Conservation (phyloP, 495 filamentous ascomycete genomes). For the Podospora anserina region DNA sequence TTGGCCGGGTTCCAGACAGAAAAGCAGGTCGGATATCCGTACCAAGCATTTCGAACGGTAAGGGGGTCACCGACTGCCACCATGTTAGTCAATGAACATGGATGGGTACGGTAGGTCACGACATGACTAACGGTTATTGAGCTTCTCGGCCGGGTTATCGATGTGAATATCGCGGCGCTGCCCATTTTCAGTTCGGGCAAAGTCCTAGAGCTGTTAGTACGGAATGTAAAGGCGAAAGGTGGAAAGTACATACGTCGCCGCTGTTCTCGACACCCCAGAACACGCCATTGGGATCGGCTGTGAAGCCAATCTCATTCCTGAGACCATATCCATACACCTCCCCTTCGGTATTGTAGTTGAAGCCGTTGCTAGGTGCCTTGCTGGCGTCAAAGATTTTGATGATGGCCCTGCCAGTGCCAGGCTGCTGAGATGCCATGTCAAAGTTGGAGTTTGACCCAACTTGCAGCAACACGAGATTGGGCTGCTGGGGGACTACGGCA, state of each 20-base stretch:
- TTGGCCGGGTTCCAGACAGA: slow-evolving; percentile 55
- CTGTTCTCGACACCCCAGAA: slow-evolving; percentile 70
- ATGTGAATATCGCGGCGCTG: slow-evolving; percentile 56
- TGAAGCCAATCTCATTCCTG: slow-evolving; percentile 65
- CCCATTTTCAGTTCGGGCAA: slow-evolving; percentile 38
- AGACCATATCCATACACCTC: slow-evolving; percentile 62
- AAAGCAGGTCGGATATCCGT: slow-evolving; percentile 70
- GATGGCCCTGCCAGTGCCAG: slow-evolving; percentile 54
- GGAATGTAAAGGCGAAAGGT: slow-evolving; percentile 12
- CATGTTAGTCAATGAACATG: not conserved
- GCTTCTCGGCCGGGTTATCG: slow-evolving; percentile 68
- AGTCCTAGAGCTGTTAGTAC: slow-evolving; percentile 26
- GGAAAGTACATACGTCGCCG: slow-evolving; percentile 52
- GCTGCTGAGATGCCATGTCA: slow-evolving; percentile 46
- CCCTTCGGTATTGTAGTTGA: slow-evolving; percentile 54
- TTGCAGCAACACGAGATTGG: slow-evolving; percentile 53
- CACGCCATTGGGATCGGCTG: slow-evolving; percentile 56
- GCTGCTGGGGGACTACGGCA: slow-evolving; percentile 51
- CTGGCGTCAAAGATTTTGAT: slow-evolving; percentile 61
- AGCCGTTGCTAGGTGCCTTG: slow-evolving; percentile 37
- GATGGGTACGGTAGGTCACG: not conserved
- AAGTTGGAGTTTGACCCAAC: slow-evolving; percentile 60
- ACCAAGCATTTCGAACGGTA: slow-evolving; percentile 43
- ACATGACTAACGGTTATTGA: slow-evolving; percentile 59
- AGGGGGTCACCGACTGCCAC: slow-evolving; percentile 37